Percentiles rank a stretch among this genome's conserved stretches.
Evolutionary conservation across 1,284 basidiomycete genomes (phyloP).

Genomic region (Hymenochaete sp.): DNA sequence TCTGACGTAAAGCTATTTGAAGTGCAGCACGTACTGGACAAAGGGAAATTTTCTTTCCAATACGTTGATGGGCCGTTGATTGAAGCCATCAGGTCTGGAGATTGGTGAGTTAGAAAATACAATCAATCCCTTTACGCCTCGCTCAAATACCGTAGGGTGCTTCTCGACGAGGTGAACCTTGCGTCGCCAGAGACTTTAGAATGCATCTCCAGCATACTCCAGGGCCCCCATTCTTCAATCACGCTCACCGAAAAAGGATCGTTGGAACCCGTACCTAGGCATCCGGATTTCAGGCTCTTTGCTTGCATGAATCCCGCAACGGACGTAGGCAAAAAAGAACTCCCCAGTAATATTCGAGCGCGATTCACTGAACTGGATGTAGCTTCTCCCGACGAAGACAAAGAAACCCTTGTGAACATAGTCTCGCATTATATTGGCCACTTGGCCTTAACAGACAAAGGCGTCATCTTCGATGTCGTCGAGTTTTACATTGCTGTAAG

Average conservation of each 20-base stretch:
- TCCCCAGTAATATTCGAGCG: constrained; percentile 83
- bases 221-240: constrained; percentile 81
- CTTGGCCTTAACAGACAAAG: constrained; percentile 76
- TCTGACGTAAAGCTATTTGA: constrained; percentile 75
- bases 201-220: constrained; percentile 81
- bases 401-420: constrained; percentile 84
- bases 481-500: constrained; percentile 88
- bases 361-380: constrained; percentile 97
- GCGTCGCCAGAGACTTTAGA: constrained; percentile 94
- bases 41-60: constrained; percentile 85
- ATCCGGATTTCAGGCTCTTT: constrained; percentile 93
- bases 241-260: constrained; percentile 93
- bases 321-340: constrained; percentile 96
- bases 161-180: constrained; percentile 95
- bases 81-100: constrained; percentile 81
- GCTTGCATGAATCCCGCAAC: constrained; percentile 99
- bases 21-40: constrained; percentile 74
- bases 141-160: constrained; percentile 49
- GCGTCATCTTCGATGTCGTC: constrained; percentile 84
- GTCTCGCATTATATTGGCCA: constrained; percentile 87
- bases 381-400: constrained; percentile 85
- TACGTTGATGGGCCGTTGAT: constrained; percentile 96
- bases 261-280: constrained; percentile 82
- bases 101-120: constrained; percentile 59
- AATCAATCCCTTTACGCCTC: not conserved